Evolutionary conservation across 192 early-diverging fungal genomes (phyloP), one percentile per base, ranked within the genome.

Genomic region (Helicostylum pulchrum): DNA sequence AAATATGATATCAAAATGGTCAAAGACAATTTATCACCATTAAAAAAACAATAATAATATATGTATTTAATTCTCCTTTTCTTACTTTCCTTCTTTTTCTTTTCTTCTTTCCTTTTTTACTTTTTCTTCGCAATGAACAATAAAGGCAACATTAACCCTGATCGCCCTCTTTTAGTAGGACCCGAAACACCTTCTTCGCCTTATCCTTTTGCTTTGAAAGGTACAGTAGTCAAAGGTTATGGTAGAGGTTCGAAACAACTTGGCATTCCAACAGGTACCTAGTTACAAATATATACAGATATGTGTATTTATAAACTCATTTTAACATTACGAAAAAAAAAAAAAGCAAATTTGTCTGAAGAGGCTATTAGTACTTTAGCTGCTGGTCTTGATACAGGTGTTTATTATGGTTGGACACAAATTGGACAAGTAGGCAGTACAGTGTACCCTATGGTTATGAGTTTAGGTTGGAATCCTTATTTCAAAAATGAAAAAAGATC

Each of bases 401-500:
- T 99, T 54, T 96, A 98, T 79, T 93, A 89, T 65, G 97, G 97
- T 5, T 99, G 94, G 93, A 94, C 92, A 19, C 78, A 84, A 30
- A 85, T 98, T 19, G 86, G 81, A 17, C 63, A 73, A 58, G 69
- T 32, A 55, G 74, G 71, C 46, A 56, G 66, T 9, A 62, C 68
- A 0, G 87, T 98, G 7, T 85, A 85, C 49, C 92, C 93, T n/a
- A 98, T 99, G 96, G 96, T 98, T 15, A 96, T 98, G 95, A 93
- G 90, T 60, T 85, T 94, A 48, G 97, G 97, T 15, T 99, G 97
- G 97, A 99, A 99, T 77, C 97, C 97, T 12, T 98, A 88, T 71
- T 92, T 94, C 73, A 92, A 98, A 66, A 99, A 99, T 76, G 91
- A 97, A 73, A 93, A 95, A 77, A 84, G 90, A 49, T 94, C 93